phyloP scores from a whole-genome alignment of 306 rosid species.

The Fagus crenata region DNA sequence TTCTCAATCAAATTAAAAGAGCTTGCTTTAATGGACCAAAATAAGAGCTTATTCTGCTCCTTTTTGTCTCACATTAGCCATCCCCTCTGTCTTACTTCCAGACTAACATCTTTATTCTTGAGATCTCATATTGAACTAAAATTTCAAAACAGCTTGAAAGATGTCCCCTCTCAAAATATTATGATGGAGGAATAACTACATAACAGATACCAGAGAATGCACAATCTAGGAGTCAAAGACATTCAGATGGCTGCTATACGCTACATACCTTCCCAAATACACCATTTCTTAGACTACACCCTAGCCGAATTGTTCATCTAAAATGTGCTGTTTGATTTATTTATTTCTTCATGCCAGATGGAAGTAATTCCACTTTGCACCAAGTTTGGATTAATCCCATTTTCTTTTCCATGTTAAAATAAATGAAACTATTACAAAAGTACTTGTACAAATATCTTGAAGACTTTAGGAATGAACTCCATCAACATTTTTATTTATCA shows the following conservation, averaged over 20 bases:
- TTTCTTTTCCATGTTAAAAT: not conserved
- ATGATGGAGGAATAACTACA: not conserved
- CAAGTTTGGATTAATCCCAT: not conserved
- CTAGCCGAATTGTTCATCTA: not conserved
- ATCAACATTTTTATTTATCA: not conserved
- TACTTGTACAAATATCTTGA: not conserved
- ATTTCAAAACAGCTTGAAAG: not conserved
- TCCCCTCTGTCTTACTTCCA: too few relatives aligned
- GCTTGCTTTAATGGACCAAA: too few relatives aligned
- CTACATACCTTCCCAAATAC: not conserved
- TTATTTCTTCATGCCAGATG: not conserved
- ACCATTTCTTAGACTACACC: slow-evolving; percentile 1
- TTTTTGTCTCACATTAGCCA: too few relatives aligned
- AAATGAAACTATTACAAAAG: not conserved
- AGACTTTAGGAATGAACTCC: not conserved
- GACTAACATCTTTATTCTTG: too few relatives aligned
- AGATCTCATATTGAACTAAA: not conserved
- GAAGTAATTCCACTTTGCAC: not conserved
- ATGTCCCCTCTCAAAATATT: not conserved
- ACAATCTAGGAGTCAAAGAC: not conserved
- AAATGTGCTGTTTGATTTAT: not conserved
- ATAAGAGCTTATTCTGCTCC: too few relatives aligned
- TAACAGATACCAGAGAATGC: not conserved
- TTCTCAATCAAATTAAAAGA: too few relatives aligned
- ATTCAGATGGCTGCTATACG: not conserved